A percentile compares a stretch with the other conserved stretches of the same genome.
Evolutionary conservation across 176 grass and related monocot genomes (phyloP).

Genomic region (Carex littledalei): DNA sequence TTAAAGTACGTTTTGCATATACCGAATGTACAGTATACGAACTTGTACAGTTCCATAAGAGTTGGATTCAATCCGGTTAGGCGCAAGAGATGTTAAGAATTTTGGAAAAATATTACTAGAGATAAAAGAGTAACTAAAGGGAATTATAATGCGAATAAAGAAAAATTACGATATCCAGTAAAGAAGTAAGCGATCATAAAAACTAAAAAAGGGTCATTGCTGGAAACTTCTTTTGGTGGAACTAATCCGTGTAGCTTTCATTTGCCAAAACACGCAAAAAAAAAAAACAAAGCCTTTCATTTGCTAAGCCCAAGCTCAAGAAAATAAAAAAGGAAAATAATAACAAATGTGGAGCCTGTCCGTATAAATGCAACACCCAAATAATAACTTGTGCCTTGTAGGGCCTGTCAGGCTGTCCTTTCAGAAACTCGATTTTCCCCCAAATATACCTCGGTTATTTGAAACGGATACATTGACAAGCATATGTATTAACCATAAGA

Average conservation of each 20-base stretch:
- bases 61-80: not conserved
- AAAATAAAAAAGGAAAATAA: not conserved
- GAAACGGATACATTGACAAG: not conserved
- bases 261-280: not conserved
- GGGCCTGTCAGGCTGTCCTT: not conserved
- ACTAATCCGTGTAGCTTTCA: not conserved
- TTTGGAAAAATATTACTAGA: not conserved
- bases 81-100: not conserved
- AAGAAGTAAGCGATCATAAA: too few relatives aligned
- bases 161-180: not conserved
- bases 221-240: not conserved
- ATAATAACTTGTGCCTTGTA: not conserved
- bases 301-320: not conserved
- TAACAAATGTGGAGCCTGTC: not conserved
- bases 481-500: not conserved
- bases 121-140: not conserved
- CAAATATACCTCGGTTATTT: too few relatives aligned
- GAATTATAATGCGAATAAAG: not conserved
- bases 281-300: too few relatives aligned
- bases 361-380: too few relatives aligned
- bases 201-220: too few relatives aligned
- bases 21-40: not conserved
- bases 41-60: not conserved
- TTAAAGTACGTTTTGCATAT: not conserved
- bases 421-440: not conserved